Percentiles rank a stretch among this genome's conserved stretches.
phyloP scores from a whole-genome alignment of 129 eudicot genomes.

The Helianthus annuus region DNA sequence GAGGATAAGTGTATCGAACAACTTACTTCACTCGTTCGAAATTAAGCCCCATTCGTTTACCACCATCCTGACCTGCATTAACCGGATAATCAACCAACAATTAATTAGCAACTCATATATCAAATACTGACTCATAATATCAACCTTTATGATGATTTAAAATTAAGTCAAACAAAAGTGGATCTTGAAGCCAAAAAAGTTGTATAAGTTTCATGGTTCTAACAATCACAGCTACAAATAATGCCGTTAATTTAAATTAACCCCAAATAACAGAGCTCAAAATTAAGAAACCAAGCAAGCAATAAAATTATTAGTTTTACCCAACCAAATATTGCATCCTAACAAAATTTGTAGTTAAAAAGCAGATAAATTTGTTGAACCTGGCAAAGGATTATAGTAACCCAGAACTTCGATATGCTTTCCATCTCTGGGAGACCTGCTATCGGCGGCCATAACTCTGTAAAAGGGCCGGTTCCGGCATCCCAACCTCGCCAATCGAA shows the following conservation, averaged over 20 bases:
- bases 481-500: conserved; percentile 86
- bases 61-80: conserved; percentile 82
- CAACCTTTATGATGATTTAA: not conserved
- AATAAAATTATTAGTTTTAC: too few relatives aligned
- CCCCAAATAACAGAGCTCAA: too few relatives aligned
- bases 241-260: too few relatives aligned
- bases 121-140: not conserved
- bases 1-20: not conserved
- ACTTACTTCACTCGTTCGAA: conserved; percentile 96
- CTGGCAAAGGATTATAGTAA: conserved; percentile 94
- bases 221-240: too few relatives aligned
- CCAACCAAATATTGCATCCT: too few relatives aligned
- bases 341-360: too few relatives aligned
- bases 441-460: conserved; percentile 94
- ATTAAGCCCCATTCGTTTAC: conserved; percentile 89
- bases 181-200: not conserved
- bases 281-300: too few relatives aligned
- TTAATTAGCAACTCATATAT: conserved; percentile 24
- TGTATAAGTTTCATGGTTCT: too few relatives aligned
- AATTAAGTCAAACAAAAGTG: not conserved
- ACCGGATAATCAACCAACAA: conserved; percentile 19
- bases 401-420: conserved; percentile 92
- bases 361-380: conserved; percentile 25
- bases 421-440: conserved; percentile 93
- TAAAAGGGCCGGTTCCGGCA: conserved; percentile 89